Evolutionary conservation across 805 yeast genomes (phyloP).

Genomic region (Sungouiella blattae): DNA sequence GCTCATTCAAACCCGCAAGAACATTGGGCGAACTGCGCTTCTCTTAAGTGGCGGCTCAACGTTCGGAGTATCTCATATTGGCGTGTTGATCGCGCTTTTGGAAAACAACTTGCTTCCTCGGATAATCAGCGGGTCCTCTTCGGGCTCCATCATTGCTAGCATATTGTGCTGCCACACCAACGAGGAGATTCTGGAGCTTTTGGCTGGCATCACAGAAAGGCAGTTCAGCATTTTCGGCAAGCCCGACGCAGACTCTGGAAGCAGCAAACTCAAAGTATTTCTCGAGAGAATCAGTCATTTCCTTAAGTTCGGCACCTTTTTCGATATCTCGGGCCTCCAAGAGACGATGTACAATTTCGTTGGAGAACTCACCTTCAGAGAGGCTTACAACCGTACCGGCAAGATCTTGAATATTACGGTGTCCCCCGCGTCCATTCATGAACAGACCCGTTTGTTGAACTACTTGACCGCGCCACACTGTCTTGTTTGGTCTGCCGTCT

Average conservation of each 20-base stretch:
- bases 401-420: conserved; percentile 91
- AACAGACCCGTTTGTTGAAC: conserved; percentile 81
- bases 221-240: conserved; percentile 49
- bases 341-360: conserved; percentile 72
- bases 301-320: conserved; percentile 85
- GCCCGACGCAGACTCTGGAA: conserved; percentile 43
- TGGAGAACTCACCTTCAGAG: conserved; percentile 90
- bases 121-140: conserved; percentile 89
- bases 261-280: conserved; percentile 49
- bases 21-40: conserved; percentile 90
- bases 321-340: conserved; percentile 69
- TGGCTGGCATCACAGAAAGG: conserved; percentile 59
- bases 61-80: conserved; percentile 88
- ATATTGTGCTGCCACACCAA: conserved; percentile 77
- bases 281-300: conserved; percentile 45
- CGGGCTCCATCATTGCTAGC: conserved; percentile 93
- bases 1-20: conserved; percentile 82
- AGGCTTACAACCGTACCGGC: conserved; percentile 92
- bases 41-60: conserved; percentile 97
- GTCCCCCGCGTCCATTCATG: conserved; percentile 85
- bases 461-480: conserved; percentile 81
- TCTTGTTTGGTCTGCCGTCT: conserved; percentile 81
- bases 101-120: conserved; percentile 77
- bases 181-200: conserved; percentile 59
- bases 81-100: conserved; percentile 76